These are phyloP conservation scores for Alnus glutinosa DNA, from an alignment of 306 rosid species.

Conservation along the genomic window DNA sequence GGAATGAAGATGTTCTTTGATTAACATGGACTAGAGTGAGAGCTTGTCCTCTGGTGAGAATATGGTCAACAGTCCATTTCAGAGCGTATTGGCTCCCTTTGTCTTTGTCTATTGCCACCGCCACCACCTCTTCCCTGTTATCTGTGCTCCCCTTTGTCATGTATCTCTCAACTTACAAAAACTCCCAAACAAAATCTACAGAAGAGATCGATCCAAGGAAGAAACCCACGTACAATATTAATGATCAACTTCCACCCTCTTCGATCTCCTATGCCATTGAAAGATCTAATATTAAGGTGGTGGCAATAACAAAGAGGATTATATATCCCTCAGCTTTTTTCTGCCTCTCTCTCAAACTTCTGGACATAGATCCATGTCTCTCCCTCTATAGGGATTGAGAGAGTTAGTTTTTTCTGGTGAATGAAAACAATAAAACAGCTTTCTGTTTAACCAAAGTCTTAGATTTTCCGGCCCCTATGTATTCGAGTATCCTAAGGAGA, in stretches of 20 bases:
- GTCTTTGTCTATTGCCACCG: slow-evolving; percentile 76
- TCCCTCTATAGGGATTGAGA: neutral
- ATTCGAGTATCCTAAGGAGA: neutral
- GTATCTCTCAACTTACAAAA: neutral
- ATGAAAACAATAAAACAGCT: neutral
- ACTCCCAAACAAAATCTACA: neutral
- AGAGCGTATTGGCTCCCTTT: slow-evolving; percentile 74
- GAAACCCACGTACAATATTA: neutral
- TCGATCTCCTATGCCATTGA: neutral
- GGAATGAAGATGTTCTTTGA: slow-evolving; percentile 42
- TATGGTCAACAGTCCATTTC: slow-evolving; percentile 81
- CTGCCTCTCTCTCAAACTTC: neutral
- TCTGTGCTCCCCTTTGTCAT: slow-evolving; percentile 48
- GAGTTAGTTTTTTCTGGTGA: slow-evolving; percentile 7
- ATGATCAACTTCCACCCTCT: neutral
- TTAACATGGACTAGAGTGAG: slow-evolving; percentile 66
- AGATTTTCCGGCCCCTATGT: neutral
- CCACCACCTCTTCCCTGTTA: slow-evolving; percentile 53
- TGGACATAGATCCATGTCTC: neutral
- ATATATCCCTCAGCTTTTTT: neutral
- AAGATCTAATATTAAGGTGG: neutral
- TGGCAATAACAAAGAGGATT: neutral
- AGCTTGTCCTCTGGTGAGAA: slow-evolving; percentile 65
- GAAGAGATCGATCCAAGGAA: neutral
- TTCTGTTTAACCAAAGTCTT: neutral